phyloP scores from a whole-genome alignment of 1,284 basidiomycete species.

The Moniliella sp. region DNA sequence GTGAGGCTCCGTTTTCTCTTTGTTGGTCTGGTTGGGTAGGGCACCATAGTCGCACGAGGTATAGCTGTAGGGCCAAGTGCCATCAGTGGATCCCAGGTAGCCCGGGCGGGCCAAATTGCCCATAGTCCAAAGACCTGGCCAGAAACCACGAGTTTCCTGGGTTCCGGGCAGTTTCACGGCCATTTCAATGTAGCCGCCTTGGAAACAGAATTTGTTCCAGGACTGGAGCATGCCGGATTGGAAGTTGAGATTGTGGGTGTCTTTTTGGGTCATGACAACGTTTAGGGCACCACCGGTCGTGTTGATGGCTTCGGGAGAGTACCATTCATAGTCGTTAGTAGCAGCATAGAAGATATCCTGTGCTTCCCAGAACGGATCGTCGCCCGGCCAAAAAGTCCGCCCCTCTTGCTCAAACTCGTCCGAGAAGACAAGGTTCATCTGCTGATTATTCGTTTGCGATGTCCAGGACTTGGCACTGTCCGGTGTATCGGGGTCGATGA shows the following conservation, averaged over 20 bases:
- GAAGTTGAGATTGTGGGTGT: conserved; percentile 25
- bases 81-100: conserved; percentile 24
- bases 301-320: conserved; percentile 28
- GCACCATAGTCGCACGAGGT: conserved; percentile 30
- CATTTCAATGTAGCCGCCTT: conserved; percentile 30
- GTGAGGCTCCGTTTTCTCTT: conserved; percentile 13
- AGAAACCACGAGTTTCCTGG: conserved; percentile 35
- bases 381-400: conserved; percentile 23
- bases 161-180: conserved; percentile 15
- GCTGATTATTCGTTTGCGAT: conserved; percentile 6
- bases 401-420: conserved; percentile 22
- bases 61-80: conserved; percentile 35
- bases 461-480: conserved; percentile 6
- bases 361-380: conserved; percentile 29
- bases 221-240: conserved; percentile 29
- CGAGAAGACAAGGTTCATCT: conserved; percentile 21
- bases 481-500: conserved; percentile 18
- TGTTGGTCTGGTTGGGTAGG: conserved; percentile 17
- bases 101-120: conserved; percentile 28
- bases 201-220: conserved; percentile 34
- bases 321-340: conserved; percentile 33
- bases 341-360: conserved; percentile 29
- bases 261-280: conserved; percentile 15
- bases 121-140: conserved; percentile 35
- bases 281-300: conserved; percentile 17